Evolutionary conservation across 192 early-diverging fungal species (phyloP).

Genomic region (Allomyces javanicus): DNA sequence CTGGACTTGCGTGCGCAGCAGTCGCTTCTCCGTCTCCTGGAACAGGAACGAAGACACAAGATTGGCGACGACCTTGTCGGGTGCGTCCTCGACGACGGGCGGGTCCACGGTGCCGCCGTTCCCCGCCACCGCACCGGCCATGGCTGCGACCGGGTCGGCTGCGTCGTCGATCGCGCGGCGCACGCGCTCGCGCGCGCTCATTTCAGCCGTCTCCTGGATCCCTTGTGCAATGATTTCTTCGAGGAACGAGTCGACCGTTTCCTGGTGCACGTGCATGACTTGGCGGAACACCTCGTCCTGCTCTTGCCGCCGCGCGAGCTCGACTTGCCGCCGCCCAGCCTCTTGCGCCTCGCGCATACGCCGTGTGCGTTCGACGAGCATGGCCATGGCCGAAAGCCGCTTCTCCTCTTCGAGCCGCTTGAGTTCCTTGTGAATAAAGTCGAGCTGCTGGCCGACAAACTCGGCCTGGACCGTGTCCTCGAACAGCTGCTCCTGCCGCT

Average conservation of each 20-base stretch:
- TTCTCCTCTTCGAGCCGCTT: conserved; percentile 28
- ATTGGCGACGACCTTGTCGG: conserved; percentile 18
- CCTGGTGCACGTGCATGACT: conserved; percentile 30
- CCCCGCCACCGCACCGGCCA: conserved; percentile 8
- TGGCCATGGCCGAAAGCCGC: conserved; percentile 28
- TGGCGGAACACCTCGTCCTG: conserved; percentile 36
- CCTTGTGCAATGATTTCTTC: conserved; percentile 22
- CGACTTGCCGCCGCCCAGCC: conserved; percentile 19
- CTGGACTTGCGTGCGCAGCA: conserved; percentile 22
- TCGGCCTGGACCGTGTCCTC: conserved; percentile 20
- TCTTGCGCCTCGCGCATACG: conserved; percentile 37
- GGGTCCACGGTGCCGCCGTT: conserved; percentile 5
- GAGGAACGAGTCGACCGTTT: conserved; percentile 35
- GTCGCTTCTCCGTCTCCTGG: conserved; percentile 29
- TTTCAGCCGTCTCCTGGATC: conserved; percentile 15
- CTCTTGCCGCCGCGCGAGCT: conserved; percentile 18
- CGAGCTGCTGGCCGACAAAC: conserved; percentile 25
- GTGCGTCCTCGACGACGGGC: conserved; percentile 12
- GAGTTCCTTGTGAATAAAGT: conserved; percentile 35
- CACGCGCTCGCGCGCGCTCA: conserved; percentile 22
- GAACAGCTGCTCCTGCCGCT: not conserved
- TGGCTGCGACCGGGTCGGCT: conserved; percentile 8
- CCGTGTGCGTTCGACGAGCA: conserved; percentile 33
- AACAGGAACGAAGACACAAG: conserved; percentile 34
- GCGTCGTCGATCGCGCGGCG: conserved; percentile 22